Conservation (phyloP, 192 early-diverging fungal genomes). For the Geranomyces variabilis region DNA sequence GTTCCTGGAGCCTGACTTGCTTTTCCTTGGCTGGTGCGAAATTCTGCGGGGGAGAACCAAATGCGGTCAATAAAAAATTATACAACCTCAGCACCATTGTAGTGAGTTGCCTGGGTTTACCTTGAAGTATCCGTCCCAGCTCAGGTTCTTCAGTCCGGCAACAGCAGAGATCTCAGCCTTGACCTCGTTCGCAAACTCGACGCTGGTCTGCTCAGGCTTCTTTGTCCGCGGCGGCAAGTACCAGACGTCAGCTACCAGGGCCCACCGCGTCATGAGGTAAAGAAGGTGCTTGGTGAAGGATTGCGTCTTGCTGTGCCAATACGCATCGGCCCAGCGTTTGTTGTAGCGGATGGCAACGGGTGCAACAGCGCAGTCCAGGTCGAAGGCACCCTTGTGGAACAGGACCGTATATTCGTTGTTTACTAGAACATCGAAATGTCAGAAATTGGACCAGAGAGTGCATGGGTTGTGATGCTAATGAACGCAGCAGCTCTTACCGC, state of each 20-base stretch:
- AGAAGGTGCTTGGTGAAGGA: slow-evolving; percentile 54
- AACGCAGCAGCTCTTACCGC: too few species aligned
- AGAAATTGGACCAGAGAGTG: too few species aligned
- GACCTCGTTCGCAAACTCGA: slow-evolving; percentile 59
- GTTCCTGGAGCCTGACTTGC: slow-evolving; percentile 41
- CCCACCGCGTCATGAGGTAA: slow-evolving; percentile 66
- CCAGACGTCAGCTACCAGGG: slow-evolving; percentile 57
- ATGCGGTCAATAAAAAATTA: slow-evolving; percentile 14
- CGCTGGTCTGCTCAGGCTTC: slow-evolving; percentile 41
- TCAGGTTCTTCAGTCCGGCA: slow-evolving; percentile 55
- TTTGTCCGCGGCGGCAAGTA: slow-evolving; percentile 49
- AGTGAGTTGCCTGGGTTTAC: not conserved
- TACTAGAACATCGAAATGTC: too few species aligned
- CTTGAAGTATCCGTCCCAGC: slow-evolving; percentile 64
- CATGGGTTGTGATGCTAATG: too few species aligned
- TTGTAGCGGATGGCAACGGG: slow-evolving; percentile 61
- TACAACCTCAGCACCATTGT: not conserved
- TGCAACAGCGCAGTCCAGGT: slow-evolving; percentile 52
- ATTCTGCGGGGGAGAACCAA: slow-evolving; percentile 16
- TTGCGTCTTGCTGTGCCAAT: slow-evolving; percentile 59
- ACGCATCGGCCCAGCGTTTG: slow-evolving; percentile 58
- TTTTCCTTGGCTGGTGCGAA: slow-evolving; percentile 46
- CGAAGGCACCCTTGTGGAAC: slow-evolving; percentile 65
- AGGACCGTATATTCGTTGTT: slow-evolving; percentile 64
- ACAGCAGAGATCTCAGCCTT: slow-evolving; percentile 58